Evolutionary conservation across 2,329 filamentous ascomycete species (phyloP), one percentile per base, ranked within the genome.

Genomic region (Fusarium acutatum): DNA sequence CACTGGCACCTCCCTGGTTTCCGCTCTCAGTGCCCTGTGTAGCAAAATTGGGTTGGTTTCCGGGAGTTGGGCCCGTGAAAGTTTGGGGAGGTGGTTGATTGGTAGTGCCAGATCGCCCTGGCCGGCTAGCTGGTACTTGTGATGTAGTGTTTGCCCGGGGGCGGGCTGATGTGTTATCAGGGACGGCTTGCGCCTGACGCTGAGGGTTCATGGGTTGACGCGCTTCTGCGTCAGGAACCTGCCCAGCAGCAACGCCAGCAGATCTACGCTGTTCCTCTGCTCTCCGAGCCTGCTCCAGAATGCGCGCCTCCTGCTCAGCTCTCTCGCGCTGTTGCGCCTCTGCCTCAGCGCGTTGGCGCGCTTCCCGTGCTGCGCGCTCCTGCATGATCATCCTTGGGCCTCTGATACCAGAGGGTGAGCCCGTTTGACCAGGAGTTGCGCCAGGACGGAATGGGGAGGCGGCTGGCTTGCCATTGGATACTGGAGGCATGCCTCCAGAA

Each of bases 311-410:
- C 64, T 88, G 85, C 71, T 89, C 89, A 4, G 86, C 87, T 69
- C 89, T 86, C 76, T 89, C 88, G 75, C 88, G 86, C 81, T 90
- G 88, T 80, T 80, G 77, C 75, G 90, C 88, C 78, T 93, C 91
- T 47, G 88, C 88, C 79, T 94, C 91, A 49, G 91, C 91, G 75
- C 89, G 88, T 71, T 90, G 88, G 65, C 92, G 86, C 32, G 92
- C 90, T 81, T 97, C 94, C 71, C 95, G 89, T 73, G 93, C 93
- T 62, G 89, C 88, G 64, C 95, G 91, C 80, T 95, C 92, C 82
- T 94, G 91, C 95, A 98, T 97, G 78, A 98, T 96, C 84, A 96
- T 93, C 73, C 93, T 91, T 22, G 96, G 96, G 40, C 95, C 95
- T 75, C 92, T 90, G 69, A 98, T 93, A 32, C 93, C 91, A 67